Conservation (phyloP, 441 rosid species). For the Croton setiger region DNA sequence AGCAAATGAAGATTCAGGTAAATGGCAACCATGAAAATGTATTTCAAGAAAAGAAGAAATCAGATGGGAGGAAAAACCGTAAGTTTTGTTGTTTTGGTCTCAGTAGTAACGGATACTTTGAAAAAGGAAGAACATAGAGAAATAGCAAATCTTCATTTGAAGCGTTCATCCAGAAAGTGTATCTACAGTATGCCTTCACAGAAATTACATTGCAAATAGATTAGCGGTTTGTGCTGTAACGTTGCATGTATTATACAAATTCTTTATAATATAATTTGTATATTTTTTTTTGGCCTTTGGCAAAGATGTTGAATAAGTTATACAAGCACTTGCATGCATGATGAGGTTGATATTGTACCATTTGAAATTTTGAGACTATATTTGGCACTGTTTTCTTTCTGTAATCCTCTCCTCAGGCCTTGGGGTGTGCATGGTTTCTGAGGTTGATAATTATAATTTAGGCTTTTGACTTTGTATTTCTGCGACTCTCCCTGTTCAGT, state of each 20-base stretch:
- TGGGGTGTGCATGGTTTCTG: too few relatives aligned
- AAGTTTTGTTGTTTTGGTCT: slow-evolving; percentile 45
- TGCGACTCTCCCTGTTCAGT: too few relatives aligned
- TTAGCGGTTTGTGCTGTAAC: background rate
- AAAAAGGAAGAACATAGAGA: background rate
- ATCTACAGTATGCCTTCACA: background rate
- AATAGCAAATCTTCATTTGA: background rate
- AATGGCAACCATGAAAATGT: slow-evolving; percentile 26
- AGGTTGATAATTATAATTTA: too few relatives aligned
- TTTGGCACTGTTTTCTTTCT: background rate
- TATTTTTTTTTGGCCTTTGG: background rate
- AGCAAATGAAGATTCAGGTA: slow-evolving; percentile 12
- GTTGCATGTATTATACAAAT: background rate
- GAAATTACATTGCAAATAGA: background rate
- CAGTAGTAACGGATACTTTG: slow-evolving; percentile 4
- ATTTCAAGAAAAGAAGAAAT: slow-evolving; percentile 24
- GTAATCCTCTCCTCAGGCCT: too few relatives aligned
- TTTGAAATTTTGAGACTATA: background rate
- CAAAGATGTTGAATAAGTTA: background rate
- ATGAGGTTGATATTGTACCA: background rate
- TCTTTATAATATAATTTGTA: background rate
- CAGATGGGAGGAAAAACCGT: slow-evolving; percentile 23
- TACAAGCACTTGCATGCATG: background rate
- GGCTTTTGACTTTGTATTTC: too few relatives aligned
- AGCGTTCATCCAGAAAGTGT: background rate